Base-by-base conservation (phyloP, 2,329 filamentous ascomycete genomes). In the Fusarium phyllophilum region DNA sequence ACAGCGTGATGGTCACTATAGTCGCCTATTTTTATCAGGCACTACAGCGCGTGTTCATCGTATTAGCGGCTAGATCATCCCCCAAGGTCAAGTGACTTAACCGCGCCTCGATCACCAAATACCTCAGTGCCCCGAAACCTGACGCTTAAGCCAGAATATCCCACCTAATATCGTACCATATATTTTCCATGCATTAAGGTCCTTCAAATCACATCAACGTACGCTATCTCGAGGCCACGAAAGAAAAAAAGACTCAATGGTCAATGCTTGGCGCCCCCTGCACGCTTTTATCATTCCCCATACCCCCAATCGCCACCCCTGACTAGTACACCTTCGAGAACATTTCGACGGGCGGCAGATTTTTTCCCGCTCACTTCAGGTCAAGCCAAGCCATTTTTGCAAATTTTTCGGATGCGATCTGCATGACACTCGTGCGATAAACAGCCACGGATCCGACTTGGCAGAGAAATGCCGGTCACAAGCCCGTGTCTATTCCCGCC, bases 251-350 rank as follows among this genome's bases (percentile, higher is more conserved):
- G 42, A 39, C 66, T 69, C 66, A 61, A 51, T 71, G 67, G 66
- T 65, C 66, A 52, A 59, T 70, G 67, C 67, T 46, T 61, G 38
- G 26, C 34, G 4, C 26, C 62, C 45, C 70, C 52, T 64, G 69
- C 29, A 72, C 45, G 41, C 45, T 42, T 65, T 58, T 69, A 68
- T 65, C 65, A 51, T 69, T 42, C 38, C 56, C 62, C 54, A 58
- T 29, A 48, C 42, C 18, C 12, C 22, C 38, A 56, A 36, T 31
- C 57, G 36, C 64, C 66, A 48, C 62, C 67, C 71, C 72, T 68
- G 71, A 39, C 68, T 69, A 69, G 59, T 45, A 54, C 44, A 9
- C 49, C 72, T 74, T 74, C 72, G 58, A 74, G 72, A 74, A 74
- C 59, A 68, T 61, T 74, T 74, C 72, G 41, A 70, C 51, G 36